A percentile compares a stretch with the other conserved stretches of the same genome.
Evolutionary conservation across 306 rosid genomes (phyloP).

Genomic region (Vigna trinervia): DNA sequence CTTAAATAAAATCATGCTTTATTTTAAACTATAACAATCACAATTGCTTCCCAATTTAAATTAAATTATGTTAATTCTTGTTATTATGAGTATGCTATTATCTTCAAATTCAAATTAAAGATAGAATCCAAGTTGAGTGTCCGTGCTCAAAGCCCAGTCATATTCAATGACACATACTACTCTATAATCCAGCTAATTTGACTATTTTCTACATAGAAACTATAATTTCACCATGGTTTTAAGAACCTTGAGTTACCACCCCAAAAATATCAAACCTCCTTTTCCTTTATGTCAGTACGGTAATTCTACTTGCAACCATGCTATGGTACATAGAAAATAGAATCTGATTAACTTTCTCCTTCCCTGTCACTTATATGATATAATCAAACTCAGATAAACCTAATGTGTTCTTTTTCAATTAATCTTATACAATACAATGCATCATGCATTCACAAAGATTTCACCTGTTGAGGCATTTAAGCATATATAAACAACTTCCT

Average conservation of each 20-base stretch:
- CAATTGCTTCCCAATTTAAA: not conserved
- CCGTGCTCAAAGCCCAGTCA: not conserved
- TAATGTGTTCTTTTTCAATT: not conserved
- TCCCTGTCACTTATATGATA: conserved; percentile 11
- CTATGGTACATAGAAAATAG: conserved; percentile 26
- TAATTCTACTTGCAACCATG: not conserved
- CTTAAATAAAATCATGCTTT: not conserved
- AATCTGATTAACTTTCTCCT: not conserved
- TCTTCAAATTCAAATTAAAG: not conserved
- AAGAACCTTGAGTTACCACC: conserved; percentile 1
- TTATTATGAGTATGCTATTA: not conserved
- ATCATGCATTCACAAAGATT: conserved; percentile 29
- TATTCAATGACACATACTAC: conserved; percentile 16
- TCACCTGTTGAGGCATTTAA: conserved; percentile 16
- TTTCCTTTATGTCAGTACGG: conserved; percentile 27
- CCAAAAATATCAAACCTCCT: conserved; percentile 27
- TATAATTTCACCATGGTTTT: not conserved
- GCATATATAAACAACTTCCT: conserved; percentile 31
- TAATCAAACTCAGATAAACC: conserved; percentile 32
- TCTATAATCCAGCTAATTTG: not conserved
- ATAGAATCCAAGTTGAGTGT: not conserved
- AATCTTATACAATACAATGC: conserved; percentile 19
- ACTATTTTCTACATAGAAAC: not conserved
- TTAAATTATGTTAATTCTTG: not conserved
- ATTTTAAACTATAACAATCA: too few species aligned